Conservation (phyloP, 257 asterid genomes). For the Solanum tacnaense region DNA sequence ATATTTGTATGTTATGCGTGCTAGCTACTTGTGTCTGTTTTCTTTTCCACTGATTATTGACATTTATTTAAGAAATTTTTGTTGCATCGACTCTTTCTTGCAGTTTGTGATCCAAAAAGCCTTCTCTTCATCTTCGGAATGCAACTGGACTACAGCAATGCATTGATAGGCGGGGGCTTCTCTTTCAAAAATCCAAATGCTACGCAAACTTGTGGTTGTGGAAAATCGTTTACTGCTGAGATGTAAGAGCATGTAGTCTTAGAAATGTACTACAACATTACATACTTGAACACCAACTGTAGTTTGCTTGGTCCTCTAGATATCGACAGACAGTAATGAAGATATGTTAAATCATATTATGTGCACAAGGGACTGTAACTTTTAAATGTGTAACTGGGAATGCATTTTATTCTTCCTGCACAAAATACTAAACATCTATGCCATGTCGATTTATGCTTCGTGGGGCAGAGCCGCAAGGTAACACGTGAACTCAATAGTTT, state of each 20-base stretch:
- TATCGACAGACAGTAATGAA: not conserved
- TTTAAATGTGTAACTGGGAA: not conserved
- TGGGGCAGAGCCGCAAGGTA: not conserved
- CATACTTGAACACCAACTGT: not conserved
- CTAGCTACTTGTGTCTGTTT: not conserved
- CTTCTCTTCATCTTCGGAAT: slow-evolving; percentile 74
- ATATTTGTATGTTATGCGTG: not conserved
- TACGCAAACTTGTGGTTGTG: slow-evolving; percentile 90
- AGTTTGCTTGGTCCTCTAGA: not conserved
- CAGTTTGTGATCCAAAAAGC: slow-evolving; percentile 96
- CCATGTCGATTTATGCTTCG: not conserved
- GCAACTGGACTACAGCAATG: slow-evolving; percentile 91
- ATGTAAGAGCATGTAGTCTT: slow-evolving; percentile 30
- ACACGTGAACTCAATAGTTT: not conserved
- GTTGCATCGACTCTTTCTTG: not conserved
- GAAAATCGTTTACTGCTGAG: slow-evolving; percentile 80
- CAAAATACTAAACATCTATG: not conserved
- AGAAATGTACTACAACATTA: not conserved
- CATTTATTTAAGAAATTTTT: not conserved
- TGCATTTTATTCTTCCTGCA: not conserved
- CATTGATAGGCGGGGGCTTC: slow-evolving; percentile 95
- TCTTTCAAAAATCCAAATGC: slow-evolving; percentile 91
- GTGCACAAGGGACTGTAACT: not conserved
- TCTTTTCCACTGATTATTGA: not conserved
- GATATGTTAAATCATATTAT: not conserved